Percentiles rank a stretch among this genome's conserved stretches.
Evolutionary conservation across 441 rosid genomes (phyloP).

Genomic region (Omphalea diandra): DNA sequence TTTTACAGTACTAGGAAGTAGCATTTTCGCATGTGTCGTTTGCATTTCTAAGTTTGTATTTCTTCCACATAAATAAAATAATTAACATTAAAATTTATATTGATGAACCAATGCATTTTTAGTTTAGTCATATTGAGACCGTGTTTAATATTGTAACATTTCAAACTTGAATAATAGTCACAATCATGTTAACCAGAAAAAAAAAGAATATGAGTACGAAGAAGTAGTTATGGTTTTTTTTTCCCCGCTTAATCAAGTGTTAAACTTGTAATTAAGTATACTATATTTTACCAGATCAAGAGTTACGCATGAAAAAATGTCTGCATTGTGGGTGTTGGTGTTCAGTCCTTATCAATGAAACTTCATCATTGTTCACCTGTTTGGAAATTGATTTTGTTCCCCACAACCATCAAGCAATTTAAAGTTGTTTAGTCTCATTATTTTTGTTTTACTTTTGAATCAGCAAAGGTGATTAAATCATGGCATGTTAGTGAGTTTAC

Average conservation of each 20-base stretch:
- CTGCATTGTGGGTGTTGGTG: slow-evolving; percentile 39
- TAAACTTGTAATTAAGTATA: neutral
- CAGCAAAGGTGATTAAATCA: slow-evolving; percentile 72
- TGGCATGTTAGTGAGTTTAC: slow-evolving; percentile 77
- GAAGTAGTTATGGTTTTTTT: neutral
- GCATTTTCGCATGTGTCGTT: neutral
- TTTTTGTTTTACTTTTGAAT: slow-evolving; percentile 65
- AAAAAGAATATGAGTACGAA: too few species aligned
- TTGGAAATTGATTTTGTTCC: slow-evolving; percentile 81
- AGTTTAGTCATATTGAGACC: too few species aligned
- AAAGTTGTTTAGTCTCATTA: slow-evolving; percentile 60
- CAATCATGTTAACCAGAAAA: too few species aligned
- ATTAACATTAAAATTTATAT: too few species aligned
- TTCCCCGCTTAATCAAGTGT: neutral
- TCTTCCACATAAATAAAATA: too few species aligned
- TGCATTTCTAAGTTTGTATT: slow-evolving; percentile 10
- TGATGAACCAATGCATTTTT: too few species aligned
- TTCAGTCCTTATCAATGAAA: slow-evolving; percentile 51
- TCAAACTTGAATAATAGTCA: too few species aligned
- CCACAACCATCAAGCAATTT: slow-evolving; percentile 49
- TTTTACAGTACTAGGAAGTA: slow-evolving; percentile 6
- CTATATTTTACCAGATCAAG: neutral
- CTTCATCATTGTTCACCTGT: slow-evolving; percentile 69
- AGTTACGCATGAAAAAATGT: neutral
- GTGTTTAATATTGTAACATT: too few species aligned